phyloP scores from a whole-genome alignment of 306 rosid genomes.

The Luffa aegyptiaca region DNA sequence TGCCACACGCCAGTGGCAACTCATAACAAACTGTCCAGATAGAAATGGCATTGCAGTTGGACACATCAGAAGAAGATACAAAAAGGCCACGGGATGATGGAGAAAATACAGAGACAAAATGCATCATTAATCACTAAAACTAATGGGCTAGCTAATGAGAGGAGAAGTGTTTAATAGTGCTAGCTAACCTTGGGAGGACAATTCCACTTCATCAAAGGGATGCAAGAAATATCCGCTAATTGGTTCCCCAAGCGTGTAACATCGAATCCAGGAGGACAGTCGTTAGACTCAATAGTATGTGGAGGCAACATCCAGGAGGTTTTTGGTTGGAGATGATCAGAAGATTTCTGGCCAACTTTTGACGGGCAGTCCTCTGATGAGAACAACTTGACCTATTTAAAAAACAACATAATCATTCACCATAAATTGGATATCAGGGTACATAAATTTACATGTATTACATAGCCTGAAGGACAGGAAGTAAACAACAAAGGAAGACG shows the following conservation, averaged over 20 bases:
- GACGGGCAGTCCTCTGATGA: conserved; percentile 46
- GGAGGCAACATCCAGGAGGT: conserved; percentile 23
- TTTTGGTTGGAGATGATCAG: conserved; percentile 37
- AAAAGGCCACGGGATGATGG: not conserved
- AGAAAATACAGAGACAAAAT: not conserved
- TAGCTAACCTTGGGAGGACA: conserved; percentile 51
- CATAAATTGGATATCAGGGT: not conserved
- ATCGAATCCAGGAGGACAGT: conserved; percentile 64
- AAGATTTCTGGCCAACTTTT: conserved; percentile 25
- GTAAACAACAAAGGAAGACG: not conserved
- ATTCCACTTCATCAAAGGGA: conserved; percentile 42
- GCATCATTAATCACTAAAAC: not conserved
- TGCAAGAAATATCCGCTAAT: conserved; percentile 12
- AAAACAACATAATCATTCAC: not conserved
- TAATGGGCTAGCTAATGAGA: not conserved
- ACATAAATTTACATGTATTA: not conserved
- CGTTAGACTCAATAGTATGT: conserved; percentile 14
- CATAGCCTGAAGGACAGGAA: not conserved
- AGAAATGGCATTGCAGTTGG: not conserved
- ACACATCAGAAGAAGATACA: not conserved
- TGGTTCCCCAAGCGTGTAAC: conserved; percentile 13
- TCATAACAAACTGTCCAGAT: conserved; percentile 29
- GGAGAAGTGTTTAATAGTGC: not conserved
- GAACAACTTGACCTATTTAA: conserved; percentile 44
- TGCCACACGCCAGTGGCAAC: conserved; percentile 35